Evolutionary conservation across 768 basidiomycete species (phyloP), one percentile per base, ranked within the genome.

Genomic region (Macrolepiota dolichaula): DNA sequence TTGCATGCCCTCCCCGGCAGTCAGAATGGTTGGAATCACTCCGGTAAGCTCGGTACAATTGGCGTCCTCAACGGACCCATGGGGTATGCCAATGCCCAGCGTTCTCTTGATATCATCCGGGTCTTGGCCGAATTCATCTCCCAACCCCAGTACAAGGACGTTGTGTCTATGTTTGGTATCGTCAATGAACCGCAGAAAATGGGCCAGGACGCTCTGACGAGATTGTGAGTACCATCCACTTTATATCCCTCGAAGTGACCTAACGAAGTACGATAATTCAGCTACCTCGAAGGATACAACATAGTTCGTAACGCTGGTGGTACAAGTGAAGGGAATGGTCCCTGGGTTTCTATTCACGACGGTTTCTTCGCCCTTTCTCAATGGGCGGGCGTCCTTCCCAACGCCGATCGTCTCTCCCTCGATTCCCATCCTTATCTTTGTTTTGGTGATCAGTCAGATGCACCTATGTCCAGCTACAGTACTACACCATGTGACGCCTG

Each of bases 21-120:
- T 62, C 92, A 96, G 76, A 98, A 97, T 70, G 95, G 94, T 5
- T 97, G 92, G 93, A 98, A 98, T 72, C 96, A 98, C 74, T 94
- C 92, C 22, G 96, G 96, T 17, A 81, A 84, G 64, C 73, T 89
- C 24, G 96, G 95, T 29, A 75, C 78, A 5, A 78, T 94, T 67
- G 93, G 93, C 69, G 81, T 94, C 40, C 76, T 96, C 15, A 85
- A 85, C 63, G 94, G 94, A 47, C 88, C 92, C 22, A 98, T 98
- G 97, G 97, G 97, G 57, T 80, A 91, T 47, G 92, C 94, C 58
- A 99, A 98, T 64, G 95, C 93, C 22, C 91, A 98, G 71, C 87
- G 96, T 12, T 82, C 90, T 15, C 81, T 98, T 60, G 89, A 95
- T 73, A 88, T 92, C 67, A 92, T 98, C 66, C 87, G 95, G 27